A percentile compares a stretch with the other conserved stretches of the same genome.
Evolutionary conservation across 2,329 filamentous ascomycete species (phyloP).

Genomic region (Fusarium sp.): DNA sequence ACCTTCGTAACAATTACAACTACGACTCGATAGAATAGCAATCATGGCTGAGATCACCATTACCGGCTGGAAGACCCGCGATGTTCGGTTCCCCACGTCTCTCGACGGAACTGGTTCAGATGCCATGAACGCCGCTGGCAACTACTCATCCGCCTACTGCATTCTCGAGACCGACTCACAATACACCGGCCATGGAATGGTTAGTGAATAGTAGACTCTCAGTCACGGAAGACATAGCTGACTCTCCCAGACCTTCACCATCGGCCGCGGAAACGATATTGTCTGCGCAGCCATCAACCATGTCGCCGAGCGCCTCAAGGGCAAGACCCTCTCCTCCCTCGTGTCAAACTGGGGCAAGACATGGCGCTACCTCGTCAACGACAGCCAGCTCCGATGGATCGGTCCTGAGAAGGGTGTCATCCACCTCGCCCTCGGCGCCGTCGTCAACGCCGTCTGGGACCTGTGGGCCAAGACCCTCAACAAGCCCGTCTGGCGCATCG

Average conservation of each 20-base stretch:
- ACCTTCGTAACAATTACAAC: neutral
- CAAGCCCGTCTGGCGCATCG: constrained; percentile 91
- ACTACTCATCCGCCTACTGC: constrained; percentile 96
- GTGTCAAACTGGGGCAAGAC: constrained; percentile 87
- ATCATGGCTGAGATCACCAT: constrained; percentile 70
- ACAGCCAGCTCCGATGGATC: constrained; percentile 93
- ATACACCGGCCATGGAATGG: constrained; percentile 83
- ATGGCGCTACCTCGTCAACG: constrained; percentile 91
- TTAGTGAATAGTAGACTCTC: constrained; percentile 47
- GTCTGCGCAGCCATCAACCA: constrained; percentile 87
- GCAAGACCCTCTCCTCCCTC: constrained; percentile 80
- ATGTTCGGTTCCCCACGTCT: constrained; percentile 89
- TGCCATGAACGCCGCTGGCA: constrained; percentile 94
- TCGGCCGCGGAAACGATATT: constrained; percentile 91
- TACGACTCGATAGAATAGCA: constrained; percentile 6
- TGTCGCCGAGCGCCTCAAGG: constrained; percentile 80
- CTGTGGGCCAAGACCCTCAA: constrained; percentile 89
- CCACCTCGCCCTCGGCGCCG: constrained; percentile 88
- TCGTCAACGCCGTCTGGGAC: constrained; percentile 94
- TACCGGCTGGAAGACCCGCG: constrained; percentile 76
- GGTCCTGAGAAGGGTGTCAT: constrained; percentile 95
- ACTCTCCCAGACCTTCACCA: constrained; percentile 75
- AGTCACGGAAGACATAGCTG: neutral
- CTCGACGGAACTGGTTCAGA: constrained; percentile 96
- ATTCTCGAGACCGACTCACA: constrained; percentile 84